Evolutionary conservation across 768 basidiomycete species (phyloP), one percentile per base, ranked within the genome.

Genomic region (Termitomyces eurrhizus): DNA sequence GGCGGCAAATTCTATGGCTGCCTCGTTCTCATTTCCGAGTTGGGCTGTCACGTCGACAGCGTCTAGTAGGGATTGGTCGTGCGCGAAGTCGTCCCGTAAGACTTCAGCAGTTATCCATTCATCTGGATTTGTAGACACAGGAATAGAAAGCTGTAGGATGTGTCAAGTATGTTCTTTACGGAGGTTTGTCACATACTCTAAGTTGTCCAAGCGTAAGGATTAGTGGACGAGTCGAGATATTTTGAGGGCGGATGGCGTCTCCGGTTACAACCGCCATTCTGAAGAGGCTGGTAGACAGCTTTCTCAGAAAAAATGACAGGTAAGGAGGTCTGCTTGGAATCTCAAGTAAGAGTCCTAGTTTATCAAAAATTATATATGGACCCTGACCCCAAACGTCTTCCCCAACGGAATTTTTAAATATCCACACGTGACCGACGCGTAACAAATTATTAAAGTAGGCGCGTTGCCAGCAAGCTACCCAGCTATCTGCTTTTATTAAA

Each of bases 91-190:
- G 69, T 97, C 94, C 68, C 90, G 81, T 59, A 96, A 84, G 69
- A 95, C 86, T 77, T 96, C 94, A 55, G 95, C 94, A 57, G 87
- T 83, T 70, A 94, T 92, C 95, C 95, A 97, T 74, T 93, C 86
- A 73, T 94, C 86, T 65, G 79, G 64, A 42, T 78, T 76, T n/a
- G 91, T 87, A 50, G 93, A 88, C 60, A 97, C 90, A 50, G 92
- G 93, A 73, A 98, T 87, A 63, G 90, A 88, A 62, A 96, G 74
- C 92, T 94, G 64, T 21, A 32, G 65, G 52, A 46, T 37, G 59
- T 59, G 52, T 50, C 33, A 57, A 52, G 39, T 50, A 55, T 33
- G 45, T 59, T 48, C 57, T 50, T 50, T 35, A 54, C 48, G 55
- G 63, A 29, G 32, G 65, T 52, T 59, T 44, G 60, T 58, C 35